A percentile compares a stretch with the other conserved stretches of the same genome.
Evolutionary conservation across 1,139 yeast genomes (phyloP).

Genomic region (Arxiozyma slooffiae): DNA sequence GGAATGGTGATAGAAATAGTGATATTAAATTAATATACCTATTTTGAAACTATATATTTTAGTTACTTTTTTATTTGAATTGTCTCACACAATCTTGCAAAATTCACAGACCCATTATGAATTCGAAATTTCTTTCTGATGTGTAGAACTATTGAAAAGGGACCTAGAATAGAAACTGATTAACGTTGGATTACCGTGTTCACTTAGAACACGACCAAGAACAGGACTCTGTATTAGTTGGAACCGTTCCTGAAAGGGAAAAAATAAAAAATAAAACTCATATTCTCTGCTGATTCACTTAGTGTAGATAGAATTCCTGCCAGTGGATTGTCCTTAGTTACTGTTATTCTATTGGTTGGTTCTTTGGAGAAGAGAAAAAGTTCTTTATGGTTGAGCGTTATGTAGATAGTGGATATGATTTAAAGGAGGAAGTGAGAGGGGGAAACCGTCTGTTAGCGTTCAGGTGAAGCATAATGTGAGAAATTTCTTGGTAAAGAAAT

Average conservation of each 20-base stretch:
- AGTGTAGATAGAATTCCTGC: conserved; percentile 93
- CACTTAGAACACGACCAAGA: conserved; percentile 95
- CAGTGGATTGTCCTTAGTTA: conserved; percentile 86
- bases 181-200: conserved; percentile 89
- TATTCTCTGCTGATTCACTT: conserved; percentile 93
- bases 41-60: no score
- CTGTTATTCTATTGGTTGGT: conserved; percentile 85
- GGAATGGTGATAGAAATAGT: neutral
- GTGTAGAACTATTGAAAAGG: conserved; percentile 83
- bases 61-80: no score
- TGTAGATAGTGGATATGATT: conserved; percentile 92
- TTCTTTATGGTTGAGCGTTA: conserved; percentile 96
- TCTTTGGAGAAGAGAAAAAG: conserved; percentile 86
- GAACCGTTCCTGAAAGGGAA: conserved; percentile 96
- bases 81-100: conserved; percentile 93
- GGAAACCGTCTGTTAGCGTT: conserved; percentile 83
- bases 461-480: conserved; percentile 92
- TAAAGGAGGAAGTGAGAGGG: conserved; percentile 85
- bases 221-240: conserved; percentile 85
- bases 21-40: no score
- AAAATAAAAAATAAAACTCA: conserved; percentile 87
- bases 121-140: conserved; percentile 94
- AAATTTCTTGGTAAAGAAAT: conserved; percentile 91
- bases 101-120: conserved; percentile 88
- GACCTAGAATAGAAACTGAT: conserved; percentile 96